Conservation (phyloP, 176 grass and related monocot genomes). For the Zizania latifolia region DNA sequence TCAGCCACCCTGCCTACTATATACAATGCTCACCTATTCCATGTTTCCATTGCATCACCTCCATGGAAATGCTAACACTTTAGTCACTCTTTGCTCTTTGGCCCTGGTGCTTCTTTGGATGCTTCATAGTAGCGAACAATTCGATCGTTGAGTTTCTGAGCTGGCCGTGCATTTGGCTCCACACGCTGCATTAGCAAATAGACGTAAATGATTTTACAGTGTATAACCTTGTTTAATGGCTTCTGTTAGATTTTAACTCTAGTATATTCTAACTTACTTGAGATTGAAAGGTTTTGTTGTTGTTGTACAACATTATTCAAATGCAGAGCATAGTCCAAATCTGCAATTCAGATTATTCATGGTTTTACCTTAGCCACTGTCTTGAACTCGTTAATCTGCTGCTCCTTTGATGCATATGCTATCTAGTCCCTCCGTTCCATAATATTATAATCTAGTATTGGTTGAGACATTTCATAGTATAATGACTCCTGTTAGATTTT, state of each 20-base stretch:
- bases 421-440: too few relatives aligned
- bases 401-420: too few relatives aligned
- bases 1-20: not conserved
- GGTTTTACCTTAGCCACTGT: too few relatives aligned
- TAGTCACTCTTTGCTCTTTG: not conserved
- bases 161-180: not conserved
- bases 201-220: not conserved
- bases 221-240: too few relatives aligned
- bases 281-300: too few relatives aligned
- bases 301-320: not conserved
- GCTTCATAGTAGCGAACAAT: slow-evolving; percentile 27
- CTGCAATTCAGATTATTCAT: not conserved
- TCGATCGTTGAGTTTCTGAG: slow-evolving; percentile 25
- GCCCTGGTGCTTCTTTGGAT: not conserved
- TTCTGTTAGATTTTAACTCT: too few relatives aligned
- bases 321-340: not conserved
- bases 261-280: too few relatives aligned
- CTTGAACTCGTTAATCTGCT: too few relatives aligned
- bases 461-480: too few relatives aligned
- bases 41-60: not conserved
- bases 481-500: too few relatives aligned
- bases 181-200: not conserved
- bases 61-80: not conserved
- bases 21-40: not conserved
- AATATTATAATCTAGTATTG: too few relatives aligned